Base-by-base conservation (phyloP, 208 protist genomes). In the Endotrypanum monterogeii region DNA sequence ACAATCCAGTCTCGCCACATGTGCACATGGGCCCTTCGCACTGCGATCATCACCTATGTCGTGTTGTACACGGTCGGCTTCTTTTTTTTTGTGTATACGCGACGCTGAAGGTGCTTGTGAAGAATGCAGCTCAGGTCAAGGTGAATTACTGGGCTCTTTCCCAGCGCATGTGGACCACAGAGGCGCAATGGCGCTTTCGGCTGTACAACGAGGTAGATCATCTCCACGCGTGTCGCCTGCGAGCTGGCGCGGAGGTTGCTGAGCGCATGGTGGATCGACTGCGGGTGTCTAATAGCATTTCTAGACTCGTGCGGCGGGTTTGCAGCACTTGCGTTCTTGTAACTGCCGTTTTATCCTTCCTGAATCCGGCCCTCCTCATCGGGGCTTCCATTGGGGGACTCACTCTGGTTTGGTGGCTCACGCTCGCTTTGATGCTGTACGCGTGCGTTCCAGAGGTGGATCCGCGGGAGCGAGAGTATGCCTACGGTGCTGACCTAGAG, bases 201-300 rank as follows among this genome's bases (percentile, higher is more conserved):
- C 79, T 94, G 4, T 96, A 91, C 80, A 96, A 96, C 74, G 92
- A 96, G 74, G 92, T 94, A 32, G 79, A 81, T 8, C 89, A 94
- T 73, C 81, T 94, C 62, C 80, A 89, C 44, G 80, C 76, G 37
- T 78, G 84, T 41, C 85, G 92, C 30, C 79, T 96, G 25, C 76
- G 71, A 23, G 66, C 68, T 28, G 92, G 83, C 8, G 68, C 79
- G 28, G 79, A 86, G 60, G 83, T 80, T 57, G 89, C 87, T 7
- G 72, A 74, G 54, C 52, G 78, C 51, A 94, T 96, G 88, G 74
- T 92, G 35, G 44, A 66, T 5, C 70, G 78, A 1, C 74, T 94
- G 28, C 66, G 78, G 28, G 84, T 89, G 16, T 86, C 82, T 37
- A 89, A 84, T 48, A 87, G 70, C 83, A 28, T 77, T 51, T 80